A percentile compares a stretch with the other conserved stretches of the same genome.
These are phyloP conservation scores for Aspergillus olivimuriae DNA, from an alignment of 495 filamentous ascomycete species.

Conservation along the genomic window DNA sequence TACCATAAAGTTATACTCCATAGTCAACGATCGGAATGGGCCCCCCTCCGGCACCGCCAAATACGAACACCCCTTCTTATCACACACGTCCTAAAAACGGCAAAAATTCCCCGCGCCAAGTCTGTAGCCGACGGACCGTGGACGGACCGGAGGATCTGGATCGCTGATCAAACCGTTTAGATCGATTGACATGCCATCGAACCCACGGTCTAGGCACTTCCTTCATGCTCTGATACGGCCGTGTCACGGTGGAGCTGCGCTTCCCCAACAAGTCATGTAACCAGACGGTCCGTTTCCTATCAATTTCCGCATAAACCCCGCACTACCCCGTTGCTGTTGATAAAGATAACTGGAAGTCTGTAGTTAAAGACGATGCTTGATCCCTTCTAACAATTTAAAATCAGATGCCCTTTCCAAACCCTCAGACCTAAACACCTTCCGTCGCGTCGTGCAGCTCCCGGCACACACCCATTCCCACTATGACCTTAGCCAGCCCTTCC, in stretches of 20 bases:
- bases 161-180: too few species aligned
- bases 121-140: background rate
- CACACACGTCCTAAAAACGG: too few species aligned
- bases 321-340: background rate
- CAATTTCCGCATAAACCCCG: background rate
- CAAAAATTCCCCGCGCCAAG: too few species aligned
- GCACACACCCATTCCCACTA: background rate
- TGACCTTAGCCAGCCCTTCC: constrained; percentile 20
- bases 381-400: background rate
- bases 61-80: too few species aligned
- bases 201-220: background rate
- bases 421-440: background rate
- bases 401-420: background rate
- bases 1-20: too few species aligned
- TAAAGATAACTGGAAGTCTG: background rate
- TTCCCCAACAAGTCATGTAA: background rate
- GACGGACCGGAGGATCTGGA: background rate
- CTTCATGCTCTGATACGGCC: too few species aligned
- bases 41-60: too few species aligned
- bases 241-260: background rate
- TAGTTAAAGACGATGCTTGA: background rate
- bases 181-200: background rate
- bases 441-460: background rate
- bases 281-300: background rate
- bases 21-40: too few species aligned